Base-by-base conservation (phyloP, 768 basidiomycete genomes). In the Pulveroboletus sp. region DNA sequence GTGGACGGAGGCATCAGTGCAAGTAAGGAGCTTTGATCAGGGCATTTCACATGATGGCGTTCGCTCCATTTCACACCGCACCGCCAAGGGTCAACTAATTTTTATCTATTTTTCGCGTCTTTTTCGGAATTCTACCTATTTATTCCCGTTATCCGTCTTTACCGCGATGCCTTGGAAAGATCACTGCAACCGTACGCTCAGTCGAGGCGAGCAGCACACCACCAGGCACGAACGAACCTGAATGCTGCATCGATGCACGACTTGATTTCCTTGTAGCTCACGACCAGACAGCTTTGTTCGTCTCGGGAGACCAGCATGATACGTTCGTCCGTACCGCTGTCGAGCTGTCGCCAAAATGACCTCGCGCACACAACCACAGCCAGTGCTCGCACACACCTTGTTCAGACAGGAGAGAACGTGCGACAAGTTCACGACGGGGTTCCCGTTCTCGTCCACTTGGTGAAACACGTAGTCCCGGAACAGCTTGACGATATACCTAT, bases 381-480 rank as follows among this genome's bases (percentile, higher is more conserved):
- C n/a, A 37, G 38, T 42, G 14, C 40, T 29, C 40, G 39, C 32
- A 68, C 75, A 32, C 35, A 86, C 91, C 82, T 98, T 99, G 76
- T 94, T 98, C 56, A 99, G 72, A 62, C 90, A 93, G 2, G 86
- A 81, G 20, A 99, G 71, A 11, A 99, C 94, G 70, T 98, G 94
- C 0, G 85, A 80, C 51, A 99, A 70, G 63, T 94, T 93, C 49
- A 97, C 76, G 16, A 96, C 82, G 1, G 96, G 94, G 45, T 86
- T 83, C 10, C 92, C 90, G 56, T 81, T 78, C 62, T 93, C 90
- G 56, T 96, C 93, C 35, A 96, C 86, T 67, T 96, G 93, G 64
- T 99, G 96, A 69, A 99, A 99, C 22, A 99, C 93, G 59, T 89
- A 94, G 68, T 99, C 96, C 16, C 96, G 81, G 78, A 99, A 98